phyloP scores from a whole-genome alignment of 768 basidiomycete species.

The Amanita inopinata region DNA sequence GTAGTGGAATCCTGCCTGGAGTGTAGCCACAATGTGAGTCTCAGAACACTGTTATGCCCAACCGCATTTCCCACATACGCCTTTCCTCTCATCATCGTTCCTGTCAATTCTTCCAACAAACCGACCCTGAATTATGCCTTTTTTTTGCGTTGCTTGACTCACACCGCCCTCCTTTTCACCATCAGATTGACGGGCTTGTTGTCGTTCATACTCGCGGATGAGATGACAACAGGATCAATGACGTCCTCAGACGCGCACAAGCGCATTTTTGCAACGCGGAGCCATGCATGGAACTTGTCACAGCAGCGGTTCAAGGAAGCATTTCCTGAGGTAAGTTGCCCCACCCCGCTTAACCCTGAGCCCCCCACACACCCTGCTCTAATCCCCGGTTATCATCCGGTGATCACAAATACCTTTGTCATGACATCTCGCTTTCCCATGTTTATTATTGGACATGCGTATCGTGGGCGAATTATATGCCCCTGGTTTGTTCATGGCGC shows the following conservation, averaged over 20 bases:
- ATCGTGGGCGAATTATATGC: neutral
- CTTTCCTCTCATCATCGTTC: slow-evolving; percentile 7
- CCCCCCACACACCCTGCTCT: too few relatives aligned
- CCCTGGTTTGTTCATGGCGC: neutral
- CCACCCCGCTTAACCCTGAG: slow-evolving; percentile 5
- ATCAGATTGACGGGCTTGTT: slow-evolving; percentile 85
- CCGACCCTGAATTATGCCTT: slow-evolving; percentile 7
- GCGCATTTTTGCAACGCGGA: slow-evolving; percentile 60
- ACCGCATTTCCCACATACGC: slow-evolving; percentile 8
- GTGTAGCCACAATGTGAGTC: slow-evolving; percentile 85
- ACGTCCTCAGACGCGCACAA: slow-evolving; percentile 76
- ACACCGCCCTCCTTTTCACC: slow-evolving; percentile 9
- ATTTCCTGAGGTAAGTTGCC: slow-evolving; percentile 69
- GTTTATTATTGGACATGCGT: slow-evolving; percentile 1
- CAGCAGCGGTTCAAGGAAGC: slow-evolving; percentile 79
- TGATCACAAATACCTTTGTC: neutral
- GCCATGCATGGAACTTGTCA: slow-evolving; percentile 78
- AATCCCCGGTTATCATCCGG: neutral
- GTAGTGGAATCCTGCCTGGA: slow-evolving; percentile 97
- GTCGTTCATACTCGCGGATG: slow-evolving; percentile 92
- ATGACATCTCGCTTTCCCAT: slow-evolving; percentile 6
- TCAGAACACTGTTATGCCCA: neutral
- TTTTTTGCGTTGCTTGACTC: slow-evolving; percentile 10
- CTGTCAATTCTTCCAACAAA: slow-evolving; percentile 2
- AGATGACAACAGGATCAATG: slow-evolving; percentile 93